phyloP scores from a whole-genome alignment of 129 eudicot species.

The Tagetes erecta region DNA sequence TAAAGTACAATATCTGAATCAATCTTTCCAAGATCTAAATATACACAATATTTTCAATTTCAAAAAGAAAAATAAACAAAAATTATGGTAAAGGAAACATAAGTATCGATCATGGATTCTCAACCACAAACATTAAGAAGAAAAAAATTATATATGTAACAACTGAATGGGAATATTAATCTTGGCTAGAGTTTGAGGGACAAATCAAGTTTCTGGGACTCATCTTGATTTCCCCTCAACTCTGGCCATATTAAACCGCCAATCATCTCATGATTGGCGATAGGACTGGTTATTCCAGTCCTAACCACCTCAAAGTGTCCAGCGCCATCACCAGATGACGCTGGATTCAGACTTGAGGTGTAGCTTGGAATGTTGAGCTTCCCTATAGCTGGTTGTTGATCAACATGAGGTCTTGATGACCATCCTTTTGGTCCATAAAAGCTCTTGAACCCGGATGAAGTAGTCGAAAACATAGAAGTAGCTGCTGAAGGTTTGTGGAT shows the following conservation, averaged over 20 bases:
- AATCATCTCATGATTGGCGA: constrained; percentile 29
- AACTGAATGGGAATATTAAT: constrained; percentile 7
- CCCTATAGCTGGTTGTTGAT: constrained; percentile 56
- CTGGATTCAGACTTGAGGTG: background rate
- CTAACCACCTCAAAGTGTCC: constrained; percentile 41
- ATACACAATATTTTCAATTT: constrained; percentile 27
- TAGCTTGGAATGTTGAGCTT: constrained; percentile 24
- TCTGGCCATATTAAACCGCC: constrained; percentile 38
- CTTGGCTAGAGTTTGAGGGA: constrained; percentile 52
- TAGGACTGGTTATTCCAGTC: constrained; percentile 19
- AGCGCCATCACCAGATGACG: constrained; percentile 24
- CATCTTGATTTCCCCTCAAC: constrained; percentile 44
- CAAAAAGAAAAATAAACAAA: constrained; percentile 21
- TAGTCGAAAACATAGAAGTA: constrained; percentile 28
- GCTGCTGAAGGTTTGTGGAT: constrained; percentile 44
- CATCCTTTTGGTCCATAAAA: constrained; percentile 40
- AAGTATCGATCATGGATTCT: constrained; percentile 36
- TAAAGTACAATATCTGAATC: constrained; percentile 31
- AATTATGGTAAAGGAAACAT: constrained; percentile 1
- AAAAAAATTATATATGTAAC: constrained; percentile 6
- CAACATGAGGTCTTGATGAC: constrained; percentile 46
- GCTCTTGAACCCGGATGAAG: constrained; percentile 23
- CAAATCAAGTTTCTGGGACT: constrained; percentile 48
- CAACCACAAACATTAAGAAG: constrained; percentile 28
- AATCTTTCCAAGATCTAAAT: constrained; percentile 34